Percentiles rank a stretch among this genome's conserved stretches.
Evolutionary conservation across 306 rosid genomes (phyloP).

Genomic region (Castanea sativa): DNA sequence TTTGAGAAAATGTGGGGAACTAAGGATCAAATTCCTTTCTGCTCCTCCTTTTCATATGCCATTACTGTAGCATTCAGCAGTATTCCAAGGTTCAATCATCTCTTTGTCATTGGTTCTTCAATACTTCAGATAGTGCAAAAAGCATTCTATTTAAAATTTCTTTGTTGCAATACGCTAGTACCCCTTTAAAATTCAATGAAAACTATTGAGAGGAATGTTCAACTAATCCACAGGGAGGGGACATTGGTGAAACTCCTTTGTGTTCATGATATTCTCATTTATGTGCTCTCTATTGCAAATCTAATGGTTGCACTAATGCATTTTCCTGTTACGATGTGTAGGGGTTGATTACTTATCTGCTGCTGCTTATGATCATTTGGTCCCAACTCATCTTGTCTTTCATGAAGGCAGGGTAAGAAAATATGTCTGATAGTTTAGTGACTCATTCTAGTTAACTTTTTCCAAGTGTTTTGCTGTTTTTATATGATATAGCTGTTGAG

Average conservation of each 20-base stretch:
- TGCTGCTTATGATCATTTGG: slow-evolving; percentile 47
- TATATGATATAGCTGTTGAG: background rate
- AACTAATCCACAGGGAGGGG: background rate
- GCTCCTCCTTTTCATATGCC: no score
- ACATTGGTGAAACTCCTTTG: background rate
- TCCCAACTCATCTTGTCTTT: slow-evolving; percentile 41
- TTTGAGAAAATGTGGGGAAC: no score
- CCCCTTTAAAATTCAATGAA: no score
- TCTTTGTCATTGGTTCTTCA: no score
- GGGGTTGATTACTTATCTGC: slow-evolving; percentile 57
- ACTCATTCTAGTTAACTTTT: background rate
- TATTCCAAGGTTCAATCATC: no score
- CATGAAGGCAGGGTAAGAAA: slow-evolving; percentile 47
- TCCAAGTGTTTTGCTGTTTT: background rate
- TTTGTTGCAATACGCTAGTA: no score
- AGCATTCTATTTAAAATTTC: no score
- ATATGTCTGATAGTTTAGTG: background rate
- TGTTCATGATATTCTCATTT: background rate
- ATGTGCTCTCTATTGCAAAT: background rate
- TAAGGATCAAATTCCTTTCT: no score
- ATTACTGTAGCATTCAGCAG: no score
- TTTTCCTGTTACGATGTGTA: slow-evolving; percentile 5
- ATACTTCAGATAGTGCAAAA: no score
- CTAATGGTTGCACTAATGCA: background rate
- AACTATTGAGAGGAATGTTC: no score